Conservation (phyloP, 805 yeast genomes). For the Vanderwaltozyma tropicalis region DNA sequence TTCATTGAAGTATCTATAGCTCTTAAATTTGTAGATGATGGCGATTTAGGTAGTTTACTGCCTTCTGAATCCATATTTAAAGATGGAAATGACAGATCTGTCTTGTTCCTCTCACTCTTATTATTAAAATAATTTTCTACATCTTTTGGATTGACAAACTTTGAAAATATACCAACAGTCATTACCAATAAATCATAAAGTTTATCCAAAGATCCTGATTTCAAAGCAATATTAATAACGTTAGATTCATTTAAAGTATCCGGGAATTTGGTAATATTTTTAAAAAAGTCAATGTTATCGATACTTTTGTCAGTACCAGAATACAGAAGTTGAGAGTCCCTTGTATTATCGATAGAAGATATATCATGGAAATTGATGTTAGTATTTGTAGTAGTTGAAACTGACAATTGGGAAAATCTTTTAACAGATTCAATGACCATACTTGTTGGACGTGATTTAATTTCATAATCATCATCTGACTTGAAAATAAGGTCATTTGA, state of each 20-base stretch:
- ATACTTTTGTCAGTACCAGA: constrained; percentile 17
- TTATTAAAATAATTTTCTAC: constrained; percentile 31
- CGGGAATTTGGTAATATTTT: constrained; percentile 23
- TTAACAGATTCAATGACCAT: constrained; percentile 38
- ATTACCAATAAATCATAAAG: constrained; percentile 70
- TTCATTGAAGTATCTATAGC: neutral
- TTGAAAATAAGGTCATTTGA: constrained; percentile 51
- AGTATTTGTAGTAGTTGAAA: constrained; percentile 2
- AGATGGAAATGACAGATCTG: neutral
- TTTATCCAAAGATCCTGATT: constrained; percentile 64
- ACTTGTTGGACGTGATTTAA: constrained; percentile 35
- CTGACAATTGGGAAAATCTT: constrained; percentile 32
- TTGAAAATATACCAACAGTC: constrained; percentile 52
- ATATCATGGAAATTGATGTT: neutral
- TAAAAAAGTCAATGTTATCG: constrained; percentile 25
- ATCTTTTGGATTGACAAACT: constrained; percentile 34
- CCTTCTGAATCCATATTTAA: neutral
- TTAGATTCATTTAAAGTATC: constrained; percentile 29
- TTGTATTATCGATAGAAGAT: neutral
- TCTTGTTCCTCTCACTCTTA: constrained; percentile 8
- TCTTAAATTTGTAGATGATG: neutral
- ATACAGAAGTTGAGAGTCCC: constrained; percentile 19
- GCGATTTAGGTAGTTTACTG: neutral
- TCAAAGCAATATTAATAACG: constrained; percentile 39
- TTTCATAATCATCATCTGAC: constrained; percentile 32